Conservation (phyloP, 2,329 filamentous ascomycete species). For the Cladosporium halotolerans region DNA sequence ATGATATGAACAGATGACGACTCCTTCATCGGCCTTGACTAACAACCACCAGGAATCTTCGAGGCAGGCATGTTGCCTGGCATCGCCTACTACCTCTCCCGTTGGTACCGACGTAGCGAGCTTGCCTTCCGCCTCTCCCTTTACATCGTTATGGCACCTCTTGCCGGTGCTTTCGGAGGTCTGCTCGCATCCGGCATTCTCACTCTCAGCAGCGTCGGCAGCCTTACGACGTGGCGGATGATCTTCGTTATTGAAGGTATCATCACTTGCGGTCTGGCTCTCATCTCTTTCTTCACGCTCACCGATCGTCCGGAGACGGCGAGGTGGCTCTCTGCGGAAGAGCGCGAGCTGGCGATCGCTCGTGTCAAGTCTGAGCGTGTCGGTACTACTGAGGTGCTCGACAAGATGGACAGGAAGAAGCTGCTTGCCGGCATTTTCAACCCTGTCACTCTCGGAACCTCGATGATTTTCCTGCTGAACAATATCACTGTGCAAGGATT, state of each 20-base stretch:
- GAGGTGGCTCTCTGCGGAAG: constrained; percentile 57
- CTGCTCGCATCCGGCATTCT: constrained; percentile 58
- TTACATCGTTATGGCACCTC: constrained; percentile 64
- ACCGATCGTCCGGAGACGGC: constrained; percentile 65
- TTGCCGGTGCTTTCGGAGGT: constrained; percentile 66
- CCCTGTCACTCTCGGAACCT: constrained; percentile 53
- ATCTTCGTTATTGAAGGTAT: constrained; percentile 68
- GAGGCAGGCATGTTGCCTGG: constrained; percentile 70
- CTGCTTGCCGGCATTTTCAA: constrained; percentile 56
- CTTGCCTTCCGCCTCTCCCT: constrained; percentile 60
- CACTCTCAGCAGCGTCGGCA: constrained; percentile 52
- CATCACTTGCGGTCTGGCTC: constrained; percentile 51
- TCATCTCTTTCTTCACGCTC: constrained; percentile 58
- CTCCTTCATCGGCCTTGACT: neutral
- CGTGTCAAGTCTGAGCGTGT: constrained; percentile 64
- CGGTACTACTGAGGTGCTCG: constrained; percentile 56
- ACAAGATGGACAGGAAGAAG: constrained; percentile 56
- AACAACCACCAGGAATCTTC: constrained; percentile 44
- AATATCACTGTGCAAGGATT: constrained; percentile 67
- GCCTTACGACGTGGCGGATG: constrained; percentile 58
- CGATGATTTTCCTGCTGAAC: constrained; percentile 57
- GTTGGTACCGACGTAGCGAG: constrained; percentile 67
- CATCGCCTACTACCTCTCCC: constrained; percentile 65
- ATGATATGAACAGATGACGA: neutral
- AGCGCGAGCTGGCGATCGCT: constrained; percentile 60